Conservation (phyloP, 768 basidiomycete genomes). For the Lentinula edodes region DNA sequence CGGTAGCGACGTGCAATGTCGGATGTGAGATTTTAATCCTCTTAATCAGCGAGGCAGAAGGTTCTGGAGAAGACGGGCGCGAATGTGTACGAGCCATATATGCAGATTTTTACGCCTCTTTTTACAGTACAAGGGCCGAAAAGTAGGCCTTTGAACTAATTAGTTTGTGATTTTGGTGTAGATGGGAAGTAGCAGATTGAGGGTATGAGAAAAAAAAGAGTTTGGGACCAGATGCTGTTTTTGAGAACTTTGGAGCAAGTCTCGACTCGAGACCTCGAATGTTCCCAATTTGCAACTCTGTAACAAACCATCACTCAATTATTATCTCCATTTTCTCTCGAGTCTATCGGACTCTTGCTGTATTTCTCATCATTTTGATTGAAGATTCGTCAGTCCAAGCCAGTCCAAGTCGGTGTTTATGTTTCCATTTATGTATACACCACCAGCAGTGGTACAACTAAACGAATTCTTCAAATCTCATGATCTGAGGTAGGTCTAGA, state of each 20-base stretch:
- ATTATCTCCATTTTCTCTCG: not conserved
- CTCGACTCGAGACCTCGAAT: constrained; percentile 2
- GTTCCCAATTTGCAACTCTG: not conserved
- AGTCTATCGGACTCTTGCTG: not conserved
- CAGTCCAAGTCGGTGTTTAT: too few species aligned
- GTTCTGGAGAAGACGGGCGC: constrained; percentile 38
- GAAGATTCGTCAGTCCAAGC: too few species aligned
- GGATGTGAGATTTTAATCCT: constrained; percentile 23
- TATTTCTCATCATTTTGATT: not conserved
- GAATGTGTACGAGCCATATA: constrained; percentile 42
- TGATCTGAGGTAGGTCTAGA: not conserved
- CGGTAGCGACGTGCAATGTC: constrained; percentile 8
- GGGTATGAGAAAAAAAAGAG: constrained; percentile 3
- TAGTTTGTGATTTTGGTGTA: not conserved
- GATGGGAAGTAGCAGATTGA: not conserved
- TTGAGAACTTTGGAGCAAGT: not conserved
- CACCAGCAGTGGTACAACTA: too few species aligned
- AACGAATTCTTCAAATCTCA: too few species aligned
- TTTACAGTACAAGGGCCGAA: not conserved
- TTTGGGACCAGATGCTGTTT: not conserved
- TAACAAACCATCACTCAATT: not conserved
- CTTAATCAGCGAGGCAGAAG: constrained; percentile 19
- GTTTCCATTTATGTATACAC: too few species aligned
- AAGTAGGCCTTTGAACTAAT: not conserved
- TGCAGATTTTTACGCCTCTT: not conserved